These are phyloP conservation scores for Andrographis paniculata DNA, from an alignment of 305 asterid genomes.

Conservation along the genomic window DNA sequence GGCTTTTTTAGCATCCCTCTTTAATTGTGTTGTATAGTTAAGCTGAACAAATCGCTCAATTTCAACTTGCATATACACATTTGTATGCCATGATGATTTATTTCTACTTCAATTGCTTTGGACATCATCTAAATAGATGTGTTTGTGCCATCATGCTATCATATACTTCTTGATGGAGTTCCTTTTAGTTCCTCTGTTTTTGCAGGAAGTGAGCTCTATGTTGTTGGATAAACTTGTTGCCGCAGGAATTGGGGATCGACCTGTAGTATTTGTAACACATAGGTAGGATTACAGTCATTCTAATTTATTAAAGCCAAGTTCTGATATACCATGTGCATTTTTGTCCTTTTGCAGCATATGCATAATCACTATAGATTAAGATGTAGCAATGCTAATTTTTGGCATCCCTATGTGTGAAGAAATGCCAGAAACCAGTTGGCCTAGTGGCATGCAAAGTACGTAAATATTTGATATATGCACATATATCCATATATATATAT, in stretches of 20 bases:
- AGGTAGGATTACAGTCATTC: slow-evolving; percentile 35
- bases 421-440: neutral
- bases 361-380: no score
- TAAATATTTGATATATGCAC: neutral
- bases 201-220: slow-evolving; percentile 97
- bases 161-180: slow-evolving; percentile 7
- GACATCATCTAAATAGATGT: neutral
- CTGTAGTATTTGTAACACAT: slow-evolving; percentile 87
- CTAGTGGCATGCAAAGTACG: neutral
- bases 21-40: no score
- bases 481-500: neutral
- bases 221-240: slow-evolving; percentile 74
- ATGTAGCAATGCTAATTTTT: neutral
- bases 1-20: no score
- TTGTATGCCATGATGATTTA: no score
- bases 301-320: neutral
- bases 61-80: neutral
- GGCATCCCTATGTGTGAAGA: neutral
- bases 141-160: neutral
- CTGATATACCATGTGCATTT: no score
- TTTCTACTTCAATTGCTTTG: neutral
- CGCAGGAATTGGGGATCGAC: slow-evolving; percentile 97
- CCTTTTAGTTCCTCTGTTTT: slow-evolving; percentile 13
- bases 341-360: no score
- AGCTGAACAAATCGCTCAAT: no score